Conservation (phyloP, 176 grass and related monocot genomes). For the Phragmites australis region DNA sequence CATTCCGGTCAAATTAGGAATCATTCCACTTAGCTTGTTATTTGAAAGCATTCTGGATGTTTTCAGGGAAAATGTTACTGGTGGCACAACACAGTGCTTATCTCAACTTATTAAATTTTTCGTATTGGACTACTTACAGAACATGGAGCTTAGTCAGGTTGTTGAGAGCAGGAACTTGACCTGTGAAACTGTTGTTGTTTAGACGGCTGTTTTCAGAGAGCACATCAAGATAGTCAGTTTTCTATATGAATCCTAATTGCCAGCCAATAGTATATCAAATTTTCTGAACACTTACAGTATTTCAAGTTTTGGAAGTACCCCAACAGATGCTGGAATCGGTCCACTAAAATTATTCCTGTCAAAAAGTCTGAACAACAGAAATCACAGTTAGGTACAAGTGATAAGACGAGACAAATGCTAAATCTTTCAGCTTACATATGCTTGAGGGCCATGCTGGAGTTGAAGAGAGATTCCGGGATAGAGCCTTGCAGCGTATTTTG, state of each 20-base stretch:
- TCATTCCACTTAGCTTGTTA: constrained; percentile 55
- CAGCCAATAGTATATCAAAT: constrained; percentile 2
- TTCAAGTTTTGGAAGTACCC: constrained; percentile 52
- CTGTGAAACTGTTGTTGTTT: constrained; percentile 52
- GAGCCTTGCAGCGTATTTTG: constrained; percentile 58
- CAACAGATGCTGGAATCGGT: constrained; percentile 53
- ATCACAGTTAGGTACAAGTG: constrained; percentile 7
- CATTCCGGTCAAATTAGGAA: constrained; percentile 67
- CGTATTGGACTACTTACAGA: constrained; percentile 57
- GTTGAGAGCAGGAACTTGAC: constrained; percentile 44
- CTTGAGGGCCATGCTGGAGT: constrained; percentile 47
- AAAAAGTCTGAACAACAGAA: constrained; percentile 56
- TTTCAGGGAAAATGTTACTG: not conserved
- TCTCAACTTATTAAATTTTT: not conserved
- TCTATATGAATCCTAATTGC: not conserved
- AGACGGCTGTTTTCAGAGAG: constrained; percentile 54
- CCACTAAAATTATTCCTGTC: constrained; percentile 69
- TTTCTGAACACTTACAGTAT: constrained; percentile 70
- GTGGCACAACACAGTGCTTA: not conserved
- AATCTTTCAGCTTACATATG: constrained; percentile 67
- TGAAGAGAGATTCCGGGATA: constrained; percentile 70
- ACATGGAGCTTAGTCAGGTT: constrained; percentile 51
- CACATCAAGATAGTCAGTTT: constrained; percentile 31
- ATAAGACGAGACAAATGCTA: not conserved
- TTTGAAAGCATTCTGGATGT: constrained; percentile 65